Conservation (phyloP, 108 stramenopile species). For the Pseudonitzschia pungens region DNA sequence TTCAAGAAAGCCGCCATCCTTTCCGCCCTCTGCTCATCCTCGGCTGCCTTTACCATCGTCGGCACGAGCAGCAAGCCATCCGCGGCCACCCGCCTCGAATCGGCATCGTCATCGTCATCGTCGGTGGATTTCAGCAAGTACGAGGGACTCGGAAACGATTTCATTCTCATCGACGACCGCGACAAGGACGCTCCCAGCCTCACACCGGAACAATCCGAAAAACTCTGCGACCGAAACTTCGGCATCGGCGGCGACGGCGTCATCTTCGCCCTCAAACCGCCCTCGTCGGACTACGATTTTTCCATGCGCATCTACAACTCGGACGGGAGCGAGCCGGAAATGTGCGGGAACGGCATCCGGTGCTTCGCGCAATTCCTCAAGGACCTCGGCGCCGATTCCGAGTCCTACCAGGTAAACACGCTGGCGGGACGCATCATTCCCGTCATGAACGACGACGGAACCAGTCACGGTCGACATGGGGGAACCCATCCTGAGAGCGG, state of each 20-base stretch:
- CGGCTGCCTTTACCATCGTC: not conserved
- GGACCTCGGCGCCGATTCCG: conserved; percentile 83
- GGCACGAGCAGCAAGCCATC: not conserved
- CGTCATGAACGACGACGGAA: conserved; percentile 88
- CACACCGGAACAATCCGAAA: conserved; percentile 82
- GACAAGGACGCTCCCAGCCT: conserved; percentile 72
- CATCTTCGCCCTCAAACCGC: conserved; percentile 93
- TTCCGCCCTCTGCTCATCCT: conserved; percentile 6
- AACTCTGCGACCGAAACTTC: conserved; percentile 91
- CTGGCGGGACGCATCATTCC: conserved; percentile 93
- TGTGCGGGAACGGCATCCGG: conserved; percentile 99
- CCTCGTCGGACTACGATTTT: conserved; percentile 85
- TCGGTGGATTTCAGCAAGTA: conserved; percentile 90
- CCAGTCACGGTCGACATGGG: conserved; percentile 98
- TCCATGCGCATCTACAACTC: conserved; percentile 97
- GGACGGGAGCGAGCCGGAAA: conserved; percentile 95
- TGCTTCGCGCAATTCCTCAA: conserved; percentile 93
- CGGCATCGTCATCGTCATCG: not conserved
- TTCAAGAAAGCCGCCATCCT: conserved; percentile 13
- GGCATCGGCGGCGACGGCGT: conserved; percentile 97
- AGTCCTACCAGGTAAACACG: conserved; percentile 88
- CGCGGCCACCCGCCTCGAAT: not conserved
- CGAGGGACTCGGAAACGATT: conserved; percentile 99
- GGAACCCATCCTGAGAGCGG: conserved; percentile 78
- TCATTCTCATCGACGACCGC: conserved; percentile 94